phyloP scores from a whole-genome alignment of 768 basidiomycete genomes.

The Trametes villosa region DNA sequence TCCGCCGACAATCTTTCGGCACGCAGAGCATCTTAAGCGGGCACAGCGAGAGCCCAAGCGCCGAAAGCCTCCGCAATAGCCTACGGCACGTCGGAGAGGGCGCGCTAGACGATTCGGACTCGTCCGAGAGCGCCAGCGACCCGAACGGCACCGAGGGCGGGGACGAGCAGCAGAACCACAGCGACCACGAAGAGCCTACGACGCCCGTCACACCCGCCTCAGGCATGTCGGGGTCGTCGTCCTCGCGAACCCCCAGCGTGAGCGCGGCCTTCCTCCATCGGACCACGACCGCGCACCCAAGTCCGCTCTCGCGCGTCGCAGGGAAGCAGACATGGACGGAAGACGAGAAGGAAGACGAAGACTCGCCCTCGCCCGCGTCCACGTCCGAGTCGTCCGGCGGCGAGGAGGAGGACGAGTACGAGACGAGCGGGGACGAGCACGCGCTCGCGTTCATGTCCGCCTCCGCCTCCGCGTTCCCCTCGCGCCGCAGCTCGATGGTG shows the following conservation, averaged over 20 bases:
- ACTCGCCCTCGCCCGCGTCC: slow-evolving; percentile 64
- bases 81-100: slow-evolving; percentile 73
- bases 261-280: slow-evolving; percentile 42
- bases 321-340: slow-evolving; percentile 56
- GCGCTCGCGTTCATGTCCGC: slow-evolving; percentile 29
- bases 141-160: slow-evolving; percentile 31
- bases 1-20: slow-evolving; percentile 50
- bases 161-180: slow-evolving; percentile 35
- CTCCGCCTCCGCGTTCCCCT: slow-evolving; percentile 2
- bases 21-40: slow-evolving; percentile 37
- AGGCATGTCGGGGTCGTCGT: not conserved
- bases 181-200: slow-evolving; percentile 40
- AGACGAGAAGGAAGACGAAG: slow-evolving; percentile 52
- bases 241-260: slow-evolving; percentile 28
- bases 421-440: slow-evolving; percentile 27
- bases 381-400: slow-evolving; percentile 51
- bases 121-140: slow-evolving; percentile 43
- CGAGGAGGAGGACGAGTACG: slow-evolving; percentile 22
- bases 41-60: slow-evolving; percentile 39
- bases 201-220: slow-evolving; percentile 44
- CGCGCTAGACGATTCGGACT: slow-evolving; percentile 78
- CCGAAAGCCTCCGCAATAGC: slow-evolving; percentile 39
- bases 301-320: slow-evolving; percentile 66
- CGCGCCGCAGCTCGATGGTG: slow-evolving; percentile 3
- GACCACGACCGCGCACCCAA: slow-evolving; percentile 51